Percentiles rank a stretch among this genome's conserved stretches.
Evolutionary conservation across 2,329 filamentous ascomycete genomes (phyloP).

Genomic region (Trichoderma koningiopsis): DNA sequence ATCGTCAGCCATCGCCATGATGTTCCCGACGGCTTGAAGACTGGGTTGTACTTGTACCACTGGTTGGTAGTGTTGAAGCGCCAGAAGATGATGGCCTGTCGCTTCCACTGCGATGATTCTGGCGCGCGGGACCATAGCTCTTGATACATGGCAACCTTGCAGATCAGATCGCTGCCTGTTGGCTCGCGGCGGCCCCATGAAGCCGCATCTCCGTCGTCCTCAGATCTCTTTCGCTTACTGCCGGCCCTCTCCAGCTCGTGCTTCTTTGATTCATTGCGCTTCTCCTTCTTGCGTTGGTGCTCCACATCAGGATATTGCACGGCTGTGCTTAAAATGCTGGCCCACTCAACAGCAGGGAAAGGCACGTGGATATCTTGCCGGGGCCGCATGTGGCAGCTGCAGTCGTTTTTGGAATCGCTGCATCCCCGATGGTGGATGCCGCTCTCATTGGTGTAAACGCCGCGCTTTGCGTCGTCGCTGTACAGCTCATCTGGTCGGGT

Average conservation of each 20-base stretch:
- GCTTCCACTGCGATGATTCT: slow-evolving; percentile 52
- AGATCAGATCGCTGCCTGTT: slow-evolving; percentile 59
- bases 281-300: slow-evolving; percentile 43
- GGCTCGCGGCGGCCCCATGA: slow-evolving; percentile 44
- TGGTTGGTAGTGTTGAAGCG: slow-evolving; percentile 58
- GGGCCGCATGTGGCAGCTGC: slow-evolving; percentile 53
- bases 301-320: slow-evolving; percentile 54
- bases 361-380: slow-evolving; percentile 57
- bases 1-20: slow-evolving; percentile 65
- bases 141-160: slow-evolving; percentile 67
- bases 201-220: slow-evolving; percentile 45
- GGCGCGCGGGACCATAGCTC: slow-evolving; percentile 62
- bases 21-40: slow-evolving; percentile 56
- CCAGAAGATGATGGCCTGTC: slow-evolving; percentile 65
- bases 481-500: slow-evolving; percentile 59
- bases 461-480: slow-evolving; percentile 45
- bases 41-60: slow-evolving; percentile 53
- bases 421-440: slow-evolving; percentile 58
- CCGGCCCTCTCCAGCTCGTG: slow-evolving; percentile 39
- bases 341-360: slow-evolving; percentile 61
- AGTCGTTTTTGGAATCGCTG: slow-evolving; percentile 49
- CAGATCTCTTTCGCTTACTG: slow-evolving; percentile 45
- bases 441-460: slow-evolving; percentile 53
- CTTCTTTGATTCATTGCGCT: slow-evolving; percentile 42
- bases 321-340: slow-evolving; percentile 59